These are phyloP conservation scores for Aspergillus sclerotioniger DNA, from an alignment of 495 filamentous ascomycete species.

Conservation along the genomic window DNA sequence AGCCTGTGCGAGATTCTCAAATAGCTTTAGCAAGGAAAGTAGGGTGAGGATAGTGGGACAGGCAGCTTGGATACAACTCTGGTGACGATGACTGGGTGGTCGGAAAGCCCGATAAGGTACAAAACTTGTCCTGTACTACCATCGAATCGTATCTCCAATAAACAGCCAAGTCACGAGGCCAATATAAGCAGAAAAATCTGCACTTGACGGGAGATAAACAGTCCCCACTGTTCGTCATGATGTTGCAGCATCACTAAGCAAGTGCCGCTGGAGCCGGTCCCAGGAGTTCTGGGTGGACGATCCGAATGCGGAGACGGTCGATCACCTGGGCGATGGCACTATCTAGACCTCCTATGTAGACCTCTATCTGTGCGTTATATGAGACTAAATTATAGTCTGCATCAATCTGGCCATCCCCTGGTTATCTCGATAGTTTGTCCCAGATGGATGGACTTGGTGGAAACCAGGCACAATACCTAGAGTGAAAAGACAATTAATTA, in stretches of 20 bases:
- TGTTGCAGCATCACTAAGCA: conserved; percentile 10
- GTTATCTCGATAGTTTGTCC: neutral
- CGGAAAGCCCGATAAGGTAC: neutral
- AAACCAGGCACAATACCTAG: neutral
- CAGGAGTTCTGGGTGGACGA: conserved; percentile 3
- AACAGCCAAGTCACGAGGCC: neutral
- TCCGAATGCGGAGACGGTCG: conserved; percentile 15
- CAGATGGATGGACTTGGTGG: neutral
- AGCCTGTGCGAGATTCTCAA: too few relatives aligned
- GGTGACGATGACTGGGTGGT: neutral
- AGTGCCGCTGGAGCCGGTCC: neutral
- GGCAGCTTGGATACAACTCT: too few relatives aligned
- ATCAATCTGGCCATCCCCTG: neutral
- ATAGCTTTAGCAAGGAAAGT: neutral
- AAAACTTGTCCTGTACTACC: neutral
- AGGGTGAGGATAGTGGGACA: too few relatives aligned
- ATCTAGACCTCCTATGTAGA: neutral
- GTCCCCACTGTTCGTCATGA: conserved; percentile 17
- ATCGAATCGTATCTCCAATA: neutral
- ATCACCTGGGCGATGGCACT: conserved; percentile 7
- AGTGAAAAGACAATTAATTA: neutral
- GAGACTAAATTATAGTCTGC: conserved; percentile 5
- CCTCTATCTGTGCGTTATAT: conserved; percentile 4
- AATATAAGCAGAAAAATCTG: neutral
- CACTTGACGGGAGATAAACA: neutral